Evolutionary conservation across 495 filamentous ascomycete genomes (phyloP).

Genomic region (Aspergillus bertholletiae): DNA sequence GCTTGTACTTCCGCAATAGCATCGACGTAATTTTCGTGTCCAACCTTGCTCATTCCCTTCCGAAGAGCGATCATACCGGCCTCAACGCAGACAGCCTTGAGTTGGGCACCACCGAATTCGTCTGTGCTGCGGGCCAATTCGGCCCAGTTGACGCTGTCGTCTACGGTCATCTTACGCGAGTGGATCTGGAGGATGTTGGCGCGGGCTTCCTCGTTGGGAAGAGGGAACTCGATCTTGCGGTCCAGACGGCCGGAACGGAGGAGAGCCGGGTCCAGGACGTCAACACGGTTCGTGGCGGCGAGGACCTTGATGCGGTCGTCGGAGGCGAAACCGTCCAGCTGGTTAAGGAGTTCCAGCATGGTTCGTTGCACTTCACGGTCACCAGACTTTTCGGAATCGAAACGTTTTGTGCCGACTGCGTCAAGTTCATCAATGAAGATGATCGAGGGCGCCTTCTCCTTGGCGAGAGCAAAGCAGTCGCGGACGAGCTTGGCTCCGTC

Average conservation of each 20-base stretch:
- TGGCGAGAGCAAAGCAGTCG: slow-evolving; percentile 94
- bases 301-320: slow-evolving; percentile 99
- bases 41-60: slow-evolving; percentile 87
- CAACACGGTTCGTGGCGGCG: slow-evolving; percentile 95
- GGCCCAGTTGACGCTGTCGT: slow-evolving; percentile 90
- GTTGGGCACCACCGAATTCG: slow-evolving; percentile 94
- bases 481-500: slow-evolving; percentile 97
- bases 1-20: slow-evolving; percentile 95
- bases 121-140: slow-evolving; percentile 97
- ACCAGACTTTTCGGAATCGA: slow-evolving; percentile 97
- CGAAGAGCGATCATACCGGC: slow-evolving; percentile 98
- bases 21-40: slow-evolving; percentile 98
- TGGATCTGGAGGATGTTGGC: slow-evolving; percentile 98
- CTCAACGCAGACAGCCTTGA: slow-evolving; percentile 98
- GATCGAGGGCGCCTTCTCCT: slow-evolving; percentile 97
- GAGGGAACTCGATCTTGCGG: slow-evolving; percentile 98
- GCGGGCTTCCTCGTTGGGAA: slow-evolving; percentile 97
- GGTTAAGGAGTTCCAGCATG: slow-evolving; percentile 98
- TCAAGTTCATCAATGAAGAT: slow-evolving; percentile 99
- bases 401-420: slow-evolving; percentile 96
- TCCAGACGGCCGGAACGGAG: slow-evolving; percentile 93
- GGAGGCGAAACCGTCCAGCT: slow-evolving; percentile 97
- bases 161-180: slow-evolving; percentile 96
- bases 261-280: slow-evolving; percentile 93
- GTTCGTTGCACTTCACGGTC: slow-evolving; percentile 98